A percentile compares a stretch with the other conserved stretches of the same genome.
These are phyloP conservation scores for Penicillium sp. DNA, from an alignment of 2,329 filamentous ascomycete species.

Conservation along the genomic window DNA sequence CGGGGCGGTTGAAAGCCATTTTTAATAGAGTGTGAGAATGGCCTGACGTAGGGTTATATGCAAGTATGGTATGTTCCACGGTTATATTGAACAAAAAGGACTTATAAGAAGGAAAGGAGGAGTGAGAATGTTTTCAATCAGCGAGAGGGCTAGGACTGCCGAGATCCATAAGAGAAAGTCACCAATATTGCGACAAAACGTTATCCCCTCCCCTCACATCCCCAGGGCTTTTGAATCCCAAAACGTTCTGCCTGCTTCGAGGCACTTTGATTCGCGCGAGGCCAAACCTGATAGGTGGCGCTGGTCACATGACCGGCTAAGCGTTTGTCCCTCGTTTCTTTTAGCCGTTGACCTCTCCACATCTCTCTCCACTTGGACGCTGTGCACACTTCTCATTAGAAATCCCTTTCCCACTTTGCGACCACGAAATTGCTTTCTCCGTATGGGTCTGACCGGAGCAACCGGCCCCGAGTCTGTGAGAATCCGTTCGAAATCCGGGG, in stretches of 20 bases:
- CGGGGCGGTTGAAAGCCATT: conserved; percentile 47
- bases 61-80: background rate
- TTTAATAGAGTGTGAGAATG: background rate
- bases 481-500: background rate
- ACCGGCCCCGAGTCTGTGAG: background rate
- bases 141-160: background rate
- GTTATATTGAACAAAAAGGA: too few relatives aligned
- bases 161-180: background rate
- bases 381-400: background rate
- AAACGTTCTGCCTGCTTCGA: conserved; percentile 7
- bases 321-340: conserved; percentile 3
- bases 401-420: background rate
- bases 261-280: background rate
- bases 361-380: too few relatives aligned
- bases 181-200: conserved; percentile 11
- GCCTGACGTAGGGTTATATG: background rate
- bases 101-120: background rate
- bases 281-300: too few relatives aligned
- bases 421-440: conserved; percentile 1
- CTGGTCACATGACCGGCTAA: conserved; percentile 10
- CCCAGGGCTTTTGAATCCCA: background rate
- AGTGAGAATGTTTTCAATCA: background rate
- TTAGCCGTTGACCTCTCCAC: conserved; percentile 14
- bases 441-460: background rate
- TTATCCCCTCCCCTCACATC: conserved; percentile 9